These are phyloP conservation scores for Tolypocladium capitatum DNA, from an alignment of 2,329 filamentous ascomycete species.

Conservation along the genomic window DNA sequence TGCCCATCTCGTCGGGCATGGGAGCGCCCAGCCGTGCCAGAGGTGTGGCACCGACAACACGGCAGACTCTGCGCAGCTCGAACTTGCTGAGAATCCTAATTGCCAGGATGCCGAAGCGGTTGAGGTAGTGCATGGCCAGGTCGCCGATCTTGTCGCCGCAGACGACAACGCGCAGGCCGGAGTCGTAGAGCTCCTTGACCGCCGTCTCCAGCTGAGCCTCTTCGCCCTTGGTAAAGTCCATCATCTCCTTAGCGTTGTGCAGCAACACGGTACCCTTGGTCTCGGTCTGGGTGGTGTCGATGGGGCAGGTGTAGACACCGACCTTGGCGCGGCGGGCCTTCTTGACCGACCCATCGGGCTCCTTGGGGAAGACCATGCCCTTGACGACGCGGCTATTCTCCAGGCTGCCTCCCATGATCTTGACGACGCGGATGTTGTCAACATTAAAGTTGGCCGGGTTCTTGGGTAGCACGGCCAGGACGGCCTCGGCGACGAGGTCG, in stretches of 20 bases:
- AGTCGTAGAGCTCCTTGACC: constrained; percentile 94
- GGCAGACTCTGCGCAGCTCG: constrained; percentile 85
- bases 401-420: constrained; percentile 96
- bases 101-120: constrained; percentile 89
- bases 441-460: constrained; percentile 96
- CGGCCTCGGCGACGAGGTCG: constrained; percentile 70
- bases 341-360: constrained; percentile 86
- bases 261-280: constrained; percentile 96
- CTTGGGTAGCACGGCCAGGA: constrained; percentile 84
- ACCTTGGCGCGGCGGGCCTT: constrained; percentile 91
- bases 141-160: constrained; percentile 92
- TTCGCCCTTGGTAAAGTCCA: constrained; percentile 96
- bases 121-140: constrained; percentile 92
- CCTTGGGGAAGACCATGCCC: constrained; percentile 96
- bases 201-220: constrained; percentile 79
- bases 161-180: constrained; percentile 80
- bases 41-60: constrained; percentile 93
- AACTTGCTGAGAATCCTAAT: constrained; percentile 98
- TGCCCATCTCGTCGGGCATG: constrained; percentile 99
- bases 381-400: constrained; percentile 90
- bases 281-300: constrained; percentile 92
- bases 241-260: constrained; percentile 97
- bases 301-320: constrained; percentile 88
- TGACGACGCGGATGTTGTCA: constrained; percentile 96
- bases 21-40: constrained; percentile 88